Percentiles rank a stretch among this genome's conserved stretches.
Conservation (phyloP, 2,329 filamentous ascomycete genomes). For the Alternaria gansuensis region DNA sequence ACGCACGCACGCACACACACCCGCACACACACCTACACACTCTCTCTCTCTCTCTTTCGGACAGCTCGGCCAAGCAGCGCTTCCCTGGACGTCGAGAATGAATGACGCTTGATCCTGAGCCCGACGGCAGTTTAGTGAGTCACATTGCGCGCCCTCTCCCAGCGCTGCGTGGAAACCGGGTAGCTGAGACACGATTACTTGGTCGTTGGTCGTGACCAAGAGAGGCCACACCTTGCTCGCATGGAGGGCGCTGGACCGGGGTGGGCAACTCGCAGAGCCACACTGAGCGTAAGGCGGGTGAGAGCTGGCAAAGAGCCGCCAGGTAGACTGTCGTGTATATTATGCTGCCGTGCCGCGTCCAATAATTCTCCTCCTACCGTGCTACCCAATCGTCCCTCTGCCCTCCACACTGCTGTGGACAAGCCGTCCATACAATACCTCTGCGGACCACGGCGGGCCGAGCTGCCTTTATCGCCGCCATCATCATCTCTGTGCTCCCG, state of each 20-base stretch:
- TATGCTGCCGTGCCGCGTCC: constrained; percentile 30
- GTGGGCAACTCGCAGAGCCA: constrained; percentile 25
- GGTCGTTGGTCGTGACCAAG: constrained; percentile 40
- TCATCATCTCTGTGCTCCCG: constrained; percentile 11
- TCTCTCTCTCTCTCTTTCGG: constrained; percentile 5
- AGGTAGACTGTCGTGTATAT: constrained; percentile 22
- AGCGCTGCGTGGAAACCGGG: constrained; percentile 14
- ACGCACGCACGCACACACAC: constrained; percentile 5
- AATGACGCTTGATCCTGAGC: constrained; percentile 13
- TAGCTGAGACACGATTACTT: constrained; percentile 30
- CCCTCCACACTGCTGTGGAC: constrained; percentile 1
- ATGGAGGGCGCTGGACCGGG: constrained; percentile 31
- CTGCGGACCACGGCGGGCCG: constrained; percentile 29
- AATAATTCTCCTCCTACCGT: constrained; percentile 10
- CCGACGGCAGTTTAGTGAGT: constrained; percentile 36
- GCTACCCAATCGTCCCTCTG: neutral
- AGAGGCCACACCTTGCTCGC: constrained; percentile 41
- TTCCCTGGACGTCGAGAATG: constrained; percentile 9
- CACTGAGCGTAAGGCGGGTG: constrained; percentile 21
- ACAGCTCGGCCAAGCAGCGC: constrained; percentile 9
- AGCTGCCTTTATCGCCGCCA: constrained; percentile 19
- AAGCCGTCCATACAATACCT: constrained; percentile 4
- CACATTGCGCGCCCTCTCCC: constrained; percentile 37
- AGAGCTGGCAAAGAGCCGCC: constrained; percentile 24
- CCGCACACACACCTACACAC: constrained; percentile 16